These are phyloP conservation scores for Fusarium veterinarium DNA, from an alignment of 2,329 filamentous ascomycete genomes.

Conservation along the genomic window DNA sequence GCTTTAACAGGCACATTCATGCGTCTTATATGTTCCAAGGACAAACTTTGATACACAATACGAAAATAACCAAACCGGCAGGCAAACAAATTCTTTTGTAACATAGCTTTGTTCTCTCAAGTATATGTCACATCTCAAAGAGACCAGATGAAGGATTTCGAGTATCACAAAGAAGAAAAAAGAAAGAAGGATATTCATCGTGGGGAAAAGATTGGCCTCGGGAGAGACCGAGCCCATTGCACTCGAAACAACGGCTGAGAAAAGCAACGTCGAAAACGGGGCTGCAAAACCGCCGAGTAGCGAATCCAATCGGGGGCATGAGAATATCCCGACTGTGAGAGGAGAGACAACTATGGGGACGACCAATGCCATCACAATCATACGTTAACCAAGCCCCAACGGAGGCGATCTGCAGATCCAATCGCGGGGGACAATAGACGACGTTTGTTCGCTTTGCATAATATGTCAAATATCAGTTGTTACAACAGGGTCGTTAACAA, in stretches of 20 bases:
- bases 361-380: background rate
- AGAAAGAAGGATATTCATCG: background rate
- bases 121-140: background rate
- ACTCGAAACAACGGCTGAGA: background rate
- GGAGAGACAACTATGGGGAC: background rate
- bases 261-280: background rate
- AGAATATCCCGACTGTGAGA: background rate
- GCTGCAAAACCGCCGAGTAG: background rate
- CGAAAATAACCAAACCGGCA: background rate
- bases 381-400: background rate
- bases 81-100: background rate
- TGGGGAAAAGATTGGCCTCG: constrained; percentile 11
- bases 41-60: background rate
- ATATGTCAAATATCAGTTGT: background rate
- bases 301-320: background rate
- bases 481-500: background rate
- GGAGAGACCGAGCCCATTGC: background rate
- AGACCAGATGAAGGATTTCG: background rate
- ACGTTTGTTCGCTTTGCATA: background rate
- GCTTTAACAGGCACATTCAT: background rate
- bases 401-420: background rate
- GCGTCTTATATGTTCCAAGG: constrained; percentile 10
- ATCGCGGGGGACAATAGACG: background rate
- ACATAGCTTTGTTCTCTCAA: background rate
- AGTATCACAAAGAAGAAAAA: background rate